Evolutionary conservation across 176 grass and related monocot genomes (phyloP), one percentile per base, ranked within the genome.

Genomic region (Thalia dealbata): DNA sequence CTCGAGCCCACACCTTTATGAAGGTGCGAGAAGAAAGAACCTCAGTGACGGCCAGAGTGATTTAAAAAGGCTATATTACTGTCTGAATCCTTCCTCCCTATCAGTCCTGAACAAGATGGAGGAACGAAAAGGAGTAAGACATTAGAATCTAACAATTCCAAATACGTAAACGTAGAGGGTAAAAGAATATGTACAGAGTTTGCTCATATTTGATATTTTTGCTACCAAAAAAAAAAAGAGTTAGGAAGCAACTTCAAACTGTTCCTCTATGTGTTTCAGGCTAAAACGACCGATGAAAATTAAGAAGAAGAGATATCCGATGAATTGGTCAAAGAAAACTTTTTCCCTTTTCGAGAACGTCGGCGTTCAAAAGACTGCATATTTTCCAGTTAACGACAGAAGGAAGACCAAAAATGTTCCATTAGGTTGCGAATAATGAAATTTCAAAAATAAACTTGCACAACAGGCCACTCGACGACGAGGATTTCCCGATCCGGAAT

Each of bases 1-100:
- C 79, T 50, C 2, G 28, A 21, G 84, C 79, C 77, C 72, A 84
- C 86, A 79, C 84, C 88, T 82, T 84, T 79, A 61, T 87, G 61
- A 80, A 79, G 74, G 78, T 56, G 83, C 80, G 79, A 74, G 71
- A 26, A 51, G 65, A 70, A 44, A 77, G 70, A 50, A 80, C 73
- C 50, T 68, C 82, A 76, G 70, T 58, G 87, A 86, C 75, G 81
- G 75, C 89, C 82, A 82, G 86, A 87, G 81, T 91, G 86, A 84
- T 83, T 11, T 62, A 69, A 74, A 73, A 73, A 62, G 70, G 44
- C 56, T 50, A 7, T 62, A 52, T 32, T 86, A 43, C 75, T 56
- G 44, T 22, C 76, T 64, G 6, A 48, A 58, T 86, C 76, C 77
- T 91, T 81, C 9, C 79, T 82, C 81, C 48, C 35, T 63, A 52